Evolutionary conservation across 495 filamentous ascomycete species (phyloP).

Genomic region (Penicillium salamii): DNA sequence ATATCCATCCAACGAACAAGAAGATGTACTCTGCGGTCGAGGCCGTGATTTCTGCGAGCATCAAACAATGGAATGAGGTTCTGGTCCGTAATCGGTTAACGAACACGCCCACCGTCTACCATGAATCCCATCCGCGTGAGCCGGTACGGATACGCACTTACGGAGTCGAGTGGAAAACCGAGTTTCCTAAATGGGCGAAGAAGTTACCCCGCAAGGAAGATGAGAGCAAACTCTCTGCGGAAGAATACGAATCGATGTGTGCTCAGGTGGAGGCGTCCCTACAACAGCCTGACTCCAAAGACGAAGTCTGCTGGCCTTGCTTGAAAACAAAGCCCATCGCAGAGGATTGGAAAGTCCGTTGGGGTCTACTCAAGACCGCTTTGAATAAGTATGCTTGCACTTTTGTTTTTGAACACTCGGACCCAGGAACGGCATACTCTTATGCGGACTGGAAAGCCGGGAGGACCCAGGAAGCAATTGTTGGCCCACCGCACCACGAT

Average conservation of each 20-base stretch:
- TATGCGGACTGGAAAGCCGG: slow-evolving; percentile 15
- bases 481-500: slow-evolving; percentile 6
- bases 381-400: slow-evolving; percentile 1
- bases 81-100: slow-evolving; percentile 4
- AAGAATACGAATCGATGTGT: slow-evolving; percentile 5
- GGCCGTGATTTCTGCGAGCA: slow-evolving; percentile 9
- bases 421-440: slow-evolving; percentile 9
- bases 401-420: slow-evolving; percentile 8
- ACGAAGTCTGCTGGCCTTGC: slow-evolving; percentile 1
- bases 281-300: slow-evolving; percentile 4
- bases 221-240: slow-evolving; percentile 1
- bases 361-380: not conserved
- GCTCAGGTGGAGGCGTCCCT: slow-evolving; percentile 6
- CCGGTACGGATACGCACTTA: slow-evolving; percentile 12
- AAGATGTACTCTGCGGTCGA: slow-evolving; percentile 10
- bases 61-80: slow-evolving; percentile 12
- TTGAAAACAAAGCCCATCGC: slow-evolving; percentile 3
- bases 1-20: slow-evolving; percentile 49
- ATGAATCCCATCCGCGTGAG: not conserved
- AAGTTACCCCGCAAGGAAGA: slow-evolving; percentile 3
- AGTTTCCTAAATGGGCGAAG: slow-evolving; percentile 10
- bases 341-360: slow-evolving; percentile 6
- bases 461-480: slow-evolving; percentile 10
- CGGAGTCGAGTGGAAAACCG: slow-evolving; percentile 9
- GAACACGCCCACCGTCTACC: not conserved